Percentiles rank a stretch among this genome's conserved stretches.
Evolutionary conservation across 495 filamentous ascomycete species (phyloP).

Genomic region (Penicillium soppii): DNA sequence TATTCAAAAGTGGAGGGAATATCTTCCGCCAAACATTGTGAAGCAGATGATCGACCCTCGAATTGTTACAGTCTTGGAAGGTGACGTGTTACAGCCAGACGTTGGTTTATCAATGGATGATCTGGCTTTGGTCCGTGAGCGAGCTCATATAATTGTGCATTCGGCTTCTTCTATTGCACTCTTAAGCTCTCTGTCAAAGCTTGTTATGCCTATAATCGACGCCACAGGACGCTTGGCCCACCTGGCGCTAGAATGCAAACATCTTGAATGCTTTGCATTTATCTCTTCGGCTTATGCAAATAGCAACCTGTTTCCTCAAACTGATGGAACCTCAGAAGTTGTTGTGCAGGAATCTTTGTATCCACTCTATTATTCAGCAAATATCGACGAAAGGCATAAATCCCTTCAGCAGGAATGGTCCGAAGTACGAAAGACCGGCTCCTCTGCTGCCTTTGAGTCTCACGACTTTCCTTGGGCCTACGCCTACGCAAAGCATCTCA

Average conservation of each 20-base stretch:
- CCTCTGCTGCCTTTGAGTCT: neutral
- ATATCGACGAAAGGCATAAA: neutral
- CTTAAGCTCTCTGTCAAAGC: neutral
- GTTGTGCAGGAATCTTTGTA: conserved; percentile 8
- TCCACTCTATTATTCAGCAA: neutral
- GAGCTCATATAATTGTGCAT: conserved; percentile 20
- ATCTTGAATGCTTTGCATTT: conserved; percentile 11
- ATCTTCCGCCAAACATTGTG: neutral
- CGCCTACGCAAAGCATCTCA: conserved; percentile 20
- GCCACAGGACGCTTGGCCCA: conserved; percentile 1
- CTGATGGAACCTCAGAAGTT: neutral
- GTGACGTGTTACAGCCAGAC: conserved; percentile 4
- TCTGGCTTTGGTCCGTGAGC: neutral
- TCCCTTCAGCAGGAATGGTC: neutral
- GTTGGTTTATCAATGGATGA: neutral
- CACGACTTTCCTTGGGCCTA: conserved; percentile 12
- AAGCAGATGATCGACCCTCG: neutral
- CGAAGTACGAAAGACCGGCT: neutral
- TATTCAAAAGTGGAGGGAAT: conserved; percentile 5
- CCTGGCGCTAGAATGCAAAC: neutral
- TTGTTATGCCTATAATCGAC: conserved; percentile 7
- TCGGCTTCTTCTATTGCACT: conserved; percentile 23
- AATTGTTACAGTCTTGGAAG: conserved; percentile 3
- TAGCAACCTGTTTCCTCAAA: neutral
- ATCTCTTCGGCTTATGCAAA: conserved; percentile 15